Percentiles rank a stretch among this genome's conserved stretches.
These are phyloP conservation scores for Eucalyptus lansdowneana DNA, from an alignment of 345 rosid genomes.

Conservation along the genomic window DNA sequence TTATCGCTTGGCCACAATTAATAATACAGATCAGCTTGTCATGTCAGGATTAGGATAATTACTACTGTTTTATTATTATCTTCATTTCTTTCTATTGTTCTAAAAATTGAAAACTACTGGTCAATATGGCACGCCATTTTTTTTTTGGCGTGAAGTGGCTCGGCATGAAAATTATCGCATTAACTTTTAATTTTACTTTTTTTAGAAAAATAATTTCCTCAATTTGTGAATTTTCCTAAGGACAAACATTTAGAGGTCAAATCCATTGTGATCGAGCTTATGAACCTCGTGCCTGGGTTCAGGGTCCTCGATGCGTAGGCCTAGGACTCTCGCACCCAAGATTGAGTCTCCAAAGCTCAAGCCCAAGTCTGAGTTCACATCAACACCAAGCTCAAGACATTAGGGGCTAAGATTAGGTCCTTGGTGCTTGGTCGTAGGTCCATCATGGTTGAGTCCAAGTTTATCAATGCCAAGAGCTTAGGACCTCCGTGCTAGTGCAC, in stretches of 20 bases:
- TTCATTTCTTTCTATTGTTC: neutral
- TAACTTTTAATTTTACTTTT: too few relatives aligned
- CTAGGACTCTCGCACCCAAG: neutral
- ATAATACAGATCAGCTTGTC: neutral
- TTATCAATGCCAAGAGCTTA: too few relatives aligned
- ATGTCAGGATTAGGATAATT: neutral
- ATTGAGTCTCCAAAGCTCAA: neutral
- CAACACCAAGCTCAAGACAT: neutral
- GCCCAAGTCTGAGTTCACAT: neutral
- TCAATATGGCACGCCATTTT: neutral
- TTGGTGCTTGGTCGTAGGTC: rapidly evolving
- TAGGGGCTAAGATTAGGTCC: neutral
- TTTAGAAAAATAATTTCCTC: neutral
- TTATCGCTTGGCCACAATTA: neutral
- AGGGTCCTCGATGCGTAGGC: rapidly evolving
- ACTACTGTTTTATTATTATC: neutral
- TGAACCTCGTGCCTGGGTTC: rapidly evolving
- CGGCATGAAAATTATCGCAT: neutral
- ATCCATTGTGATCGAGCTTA: rapidly evolving
- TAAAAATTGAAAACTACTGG: neutral
- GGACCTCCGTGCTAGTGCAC: rapidly evolving
- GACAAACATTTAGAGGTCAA: rapidly evolving
- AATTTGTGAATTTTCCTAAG: too few relatives aligned
- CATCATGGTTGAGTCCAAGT: too few relatives aligned
- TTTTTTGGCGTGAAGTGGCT: neutral